phyloP scores from a whole-genome alignment of 2,329 filamentous ascomycete genomes.

The Pseudogymnoascus sp. region DNA sequence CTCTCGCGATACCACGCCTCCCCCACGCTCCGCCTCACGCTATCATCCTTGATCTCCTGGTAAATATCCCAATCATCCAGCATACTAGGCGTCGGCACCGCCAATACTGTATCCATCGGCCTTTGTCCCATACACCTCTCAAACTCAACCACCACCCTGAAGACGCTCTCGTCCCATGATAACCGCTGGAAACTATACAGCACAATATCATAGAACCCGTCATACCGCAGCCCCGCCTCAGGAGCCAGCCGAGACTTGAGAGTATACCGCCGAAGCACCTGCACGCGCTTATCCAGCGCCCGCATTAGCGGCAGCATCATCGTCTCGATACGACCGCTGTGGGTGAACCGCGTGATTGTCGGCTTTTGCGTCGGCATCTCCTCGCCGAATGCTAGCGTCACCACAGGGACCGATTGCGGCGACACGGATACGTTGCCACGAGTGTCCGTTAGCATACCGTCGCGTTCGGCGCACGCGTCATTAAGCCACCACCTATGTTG shows the following conservation, averaged over 20 bases:
- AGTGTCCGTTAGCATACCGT: constrained; percentile 44
- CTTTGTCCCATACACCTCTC: constrained; percentile 38
- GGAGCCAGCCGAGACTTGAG: constrained; percentile 47
- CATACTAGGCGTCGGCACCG: constrained; percentile 47
- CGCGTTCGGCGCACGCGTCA: constrained; percentile 47
- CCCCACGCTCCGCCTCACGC: constrained; percentile 31
- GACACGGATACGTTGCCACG: constrained; percentile 40
- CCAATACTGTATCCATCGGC: constrained; percentile 36
- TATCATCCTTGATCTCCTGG: constrained; percentile 38
- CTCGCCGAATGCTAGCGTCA: constrained; percentile 45
- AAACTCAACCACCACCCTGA: constrained; percentile 33
- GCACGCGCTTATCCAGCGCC: constrained; percentile 42
- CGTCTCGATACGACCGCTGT: constrained; percentile 37
- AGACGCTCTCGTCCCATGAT: neutral
- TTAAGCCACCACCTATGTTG: constrained; percentile 49
- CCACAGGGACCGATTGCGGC: constrained; percentile 35
- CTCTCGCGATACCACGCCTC: constrained; percentile 27
- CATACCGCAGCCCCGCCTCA: constrained; percentile 46
- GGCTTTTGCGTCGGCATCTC: constrained; percentile 37
- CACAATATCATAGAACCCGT: constrained; percentile 44
- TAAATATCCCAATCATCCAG: constrained; percentile 50
- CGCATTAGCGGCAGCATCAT: constrained; percentile 44
- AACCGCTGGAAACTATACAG: neutral
- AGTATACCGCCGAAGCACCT: constrained; percentile 45
- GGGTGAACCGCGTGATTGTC: constrained; percentile 37